phyloP scores from a whole-genome alignment of 2,329 filamentous ascomycete genomes.

The Aspergillus arachidicola region DNA sequence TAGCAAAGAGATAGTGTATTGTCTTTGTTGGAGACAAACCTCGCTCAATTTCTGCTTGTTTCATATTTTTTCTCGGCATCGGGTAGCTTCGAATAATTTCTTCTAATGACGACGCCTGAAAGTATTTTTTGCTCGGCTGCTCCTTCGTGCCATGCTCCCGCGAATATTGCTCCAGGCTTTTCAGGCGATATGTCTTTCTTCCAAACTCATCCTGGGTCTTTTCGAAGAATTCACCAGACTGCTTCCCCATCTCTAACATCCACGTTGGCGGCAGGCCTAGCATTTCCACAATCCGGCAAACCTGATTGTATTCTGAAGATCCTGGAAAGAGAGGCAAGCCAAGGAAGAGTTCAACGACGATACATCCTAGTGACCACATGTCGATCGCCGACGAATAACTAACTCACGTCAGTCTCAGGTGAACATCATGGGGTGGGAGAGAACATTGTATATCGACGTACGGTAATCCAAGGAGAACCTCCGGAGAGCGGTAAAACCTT shows the following conservation, averaged over 20 bases:
- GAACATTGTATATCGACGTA: constrained; percentile 36
- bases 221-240: constrained; percentile 96
- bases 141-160: constrained; percentile 95
- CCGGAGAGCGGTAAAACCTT: constrained; percentile 94
- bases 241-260: constrained; percentile 99
- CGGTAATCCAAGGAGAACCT: constrained; percentile 90
- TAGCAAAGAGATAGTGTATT: constrained; percentile 15
- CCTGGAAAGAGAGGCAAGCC: constrained; percentile 93
- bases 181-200: constrained; percentile 84
- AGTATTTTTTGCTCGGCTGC: constrained; percentile 99
- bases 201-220: constrained; percentile 91
- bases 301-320: constrained; percentile 98
- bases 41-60: constrained; percentile 92
- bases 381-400: constrained; percentile 96
- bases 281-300: constrained; percentile 97
- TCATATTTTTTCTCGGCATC: constrained; percentile 99
- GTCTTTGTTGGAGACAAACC: constrained; percentile 58
- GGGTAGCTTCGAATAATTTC: constrained; percentile 98
- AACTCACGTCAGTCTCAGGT: constrained; percentile 3
- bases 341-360: constrained; percentile 95
- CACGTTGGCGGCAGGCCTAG: constrained; percentile 92
- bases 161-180: constrained; percentile 97
- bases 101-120: constrained; percentile 87
- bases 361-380: constrained; percentile 99
- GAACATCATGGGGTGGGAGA: neutral